Percentiles rank a stretch among this genome's conserved stretches.
These are phyloP conservation scores for Candida chauliodis DNA, from an alignment of 805 yeast genomes.

Conservation along the genomic window DNA sequence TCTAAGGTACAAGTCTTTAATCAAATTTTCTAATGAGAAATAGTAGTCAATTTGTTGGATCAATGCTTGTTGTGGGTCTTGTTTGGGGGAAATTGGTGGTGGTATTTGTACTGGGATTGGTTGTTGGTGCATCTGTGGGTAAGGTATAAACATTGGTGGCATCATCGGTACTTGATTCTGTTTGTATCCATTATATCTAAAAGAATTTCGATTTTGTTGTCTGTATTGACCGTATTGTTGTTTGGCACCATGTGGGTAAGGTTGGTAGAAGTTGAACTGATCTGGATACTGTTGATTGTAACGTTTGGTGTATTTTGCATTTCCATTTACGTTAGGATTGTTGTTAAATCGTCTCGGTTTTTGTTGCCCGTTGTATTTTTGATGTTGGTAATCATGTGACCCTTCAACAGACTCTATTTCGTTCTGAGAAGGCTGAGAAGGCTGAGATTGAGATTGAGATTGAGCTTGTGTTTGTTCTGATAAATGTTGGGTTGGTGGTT, in stretches of 20 bases:
- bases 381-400: too few relatives aligned
- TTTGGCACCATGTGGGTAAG: slow-evolving; percentile 22
- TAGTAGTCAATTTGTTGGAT: slow-evolving; percentile 80
- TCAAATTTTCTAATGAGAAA: slow-evolving; percentile 80
- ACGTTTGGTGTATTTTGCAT: slow-evolving; percentile 16
- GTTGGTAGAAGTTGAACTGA: slow-evolving; percentile 27
- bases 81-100: slow-evolving; percentile 46
- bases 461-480: not conserved
- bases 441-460: slow-evolving; percentile 4
- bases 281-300: slow-evolving; percentile 15
- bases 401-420: too few relatives aligned
- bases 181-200: slow-evolving; percentile 3
- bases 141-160: slow-evolving; percentile 10
- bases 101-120: slow-evolving; percentile 28
- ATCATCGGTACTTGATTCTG: slow-evolving; percentile 11
- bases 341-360: slow-evolving; percentile 25
- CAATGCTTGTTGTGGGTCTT: slow-evolving; percentile 43
- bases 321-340: slow-evolving; percentile 11
- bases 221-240: slow-evolving; percentile 17
- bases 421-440: too few relatives aligned
- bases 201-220: slow-evolving; percentile 7
- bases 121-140: slow-evolving; percentile 9
- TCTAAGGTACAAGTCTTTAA: slow-evolving; percentile 80
- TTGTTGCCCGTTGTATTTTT: slow-evolving; percentile 15
- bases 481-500: not conserved